Evolutionary conservation across 1,284 basidiomycete species (phyloP), one percentile per base, ranked within the genome.

Genomic region (Ceratobasidium sp.): DNA sequence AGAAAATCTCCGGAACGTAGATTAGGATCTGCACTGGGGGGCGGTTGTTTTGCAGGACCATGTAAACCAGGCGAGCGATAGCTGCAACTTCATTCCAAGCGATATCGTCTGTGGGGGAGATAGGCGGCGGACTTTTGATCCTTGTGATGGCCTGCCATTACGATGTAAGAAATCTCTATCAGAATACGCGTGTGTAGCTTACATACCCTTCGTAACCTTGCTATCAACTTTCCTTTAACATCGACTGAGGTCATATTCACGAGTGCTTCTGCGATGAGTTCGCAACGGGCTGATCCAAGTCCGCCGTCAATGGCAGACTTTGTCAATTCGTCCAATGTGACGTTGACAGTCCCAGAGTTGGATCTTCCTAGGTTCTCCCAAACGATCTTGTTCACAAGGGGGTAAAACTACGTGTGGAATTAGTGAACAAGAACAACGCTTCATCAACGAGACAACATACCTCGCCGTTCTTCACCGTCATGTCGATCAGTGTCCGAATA

Each of bases 51-150:
- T 93, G 91, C 53, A 91, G 89, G 22, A 93, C 88, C 8, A 91
- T 87, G 19, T 93, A 86, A 57, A 89, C 86, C 45, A 97, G 87
- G 17, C 94, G 89, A 45, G 93, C 86, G 44, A 96, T 84, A 0
- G 91, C 91, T 2, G 92, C 91, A 14, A 97, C 93, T 81, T 97
- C 95, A 76, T 88, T 89, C 93, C 94, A 97, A 75, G 91, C 89
- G 0, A 87, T 82, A 81, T 93, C 93, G 57, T 94, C 90, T 1
- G 87, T 85, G 1, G 96, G 86, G 14, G 87, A 86, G 67, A 83
- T 84, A 2, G 90, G 88, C 1, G 89, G 85, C 79, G 89, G 89
- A 56, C 89, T 85, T 60, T 91, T 90, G 1, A 92, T 89, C 84
- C 87, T 93, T 56, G 90, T 90, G 74, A 95, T 86, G 31, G 90